Evolutionary conservation across 768 basidiomycete genomes (phyloP).

Genomic region (Lactifluus volemus): DNA sequence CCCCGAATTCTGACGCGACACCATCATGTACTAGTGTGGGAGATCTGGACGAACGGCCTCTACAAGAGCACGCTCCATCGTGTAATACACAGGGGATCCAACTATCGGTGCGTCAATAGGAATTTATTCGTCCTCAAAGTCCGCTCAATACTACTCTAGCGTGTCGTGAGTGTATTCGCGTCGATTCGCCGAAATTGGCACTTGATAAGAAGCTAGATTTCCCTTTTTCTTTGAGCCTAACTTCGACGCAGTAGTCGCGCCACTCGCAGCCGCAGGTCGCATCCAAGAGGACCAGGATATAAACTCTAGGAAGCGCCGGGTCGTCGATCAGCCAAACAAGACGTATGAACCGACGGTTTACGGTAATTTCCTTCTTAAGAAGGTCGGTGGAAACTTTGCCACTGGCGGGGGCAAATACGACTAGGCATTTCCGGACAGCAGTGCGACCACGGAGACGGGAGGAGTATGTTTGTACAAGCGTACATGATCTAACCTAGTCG

Average conservation of each 20-base stretch:
- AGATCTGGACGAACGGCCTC: conserved; percentile 81
- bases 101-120: conserved; percentile 40
- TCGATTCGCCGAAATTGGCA: not conserved
- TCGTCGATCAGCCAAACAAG: conserved; percentile 19
- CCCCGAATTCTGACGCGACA: not conserved
- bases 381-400: conserved; percentile 69
- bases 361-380: conserved; percentile 66
- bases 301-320: conserved; percentile 17
- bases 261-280: conserved; percentile 52
- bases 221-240: conserved; percentile 96
- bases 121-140: not conserved
- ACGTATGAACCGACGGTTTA: conserved; percentile 50
- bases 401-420: conserved; percentile 31
- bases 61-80: conserved; percentile 88
- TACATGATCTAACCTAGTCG: not conserved
- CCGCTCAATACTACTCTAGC: conserved; percentile 27
- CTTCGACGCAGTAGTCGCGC: conserved; percentile 59
- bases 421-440: conserved; percentile 12
- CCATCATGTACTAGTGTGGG: conserved; percentile 60
- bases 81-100: conserved; percentile 67
- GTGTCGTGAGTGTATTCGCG: conserved; percentile 50
- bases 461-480: not conserved
- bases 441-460: not conserved
- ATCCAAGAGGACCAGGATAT: conserved; percentile 27
- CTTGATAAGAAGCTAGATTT: conserved; percentile 36